Evolutionary conservation across 106 monocot species (phyloP), one percentile per base, ranked within the genome.

Genomic region (Dioscorea dumetorum): DNA sequence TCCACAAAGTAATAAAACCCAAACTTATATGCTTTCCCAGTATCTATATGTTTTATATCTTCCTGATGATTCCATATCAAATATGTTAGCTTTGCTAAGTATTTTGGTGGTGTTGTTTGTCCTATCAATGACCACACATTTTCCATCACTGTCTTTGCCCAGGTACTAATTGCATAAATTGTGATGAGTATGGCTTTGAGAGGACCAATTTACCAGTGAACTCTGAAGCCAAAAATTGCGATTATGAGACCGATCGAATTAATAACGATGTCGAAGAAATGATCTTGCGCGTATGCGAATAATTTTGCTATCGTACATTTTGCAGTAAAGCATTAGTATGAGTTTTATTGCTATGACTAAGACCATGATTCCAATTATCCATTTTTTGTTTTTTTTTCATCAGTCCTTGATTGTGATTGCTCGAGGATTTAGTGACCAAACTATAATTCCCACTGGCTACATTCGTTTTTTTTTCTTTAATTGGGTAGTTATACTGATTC

Each of bases 211-310:
- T 90, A 94, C 90, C 94, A 90, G 11, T 61, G 67, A 19, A 68
- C 62, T 61, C 56, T 62, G 9, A 76, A 62, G 4, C 88, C 94
- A 4, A 94, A 80, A 19, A 90, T n/a, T n/a, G 94, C 84, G 0
- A 87, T 58, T 0, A 60, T 78, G 4, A 94, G 70, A 49, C 94
- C 94, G 21, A 87, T 72, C 15, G 90, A 84, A 72, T 94, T 94
- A 2, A 90, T 94, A 63, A 94, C 87, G 31, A 94, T 90, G 53
- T 94, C 94, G 5, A 94, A 94, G 67, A 90, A 79, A 50, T 94
- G 94, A 63, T 94, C 94, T 52, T 94, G 94, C 0, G 94, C 94
- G 67, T 94, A 94, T 12, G 94, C 87, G 67, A 1, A 94, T 87
- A 4, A 94, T 94, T 50, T 94, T 82, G 23, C 90, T 87, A 49